A percentile compares a stretch with the other conserved stretches of the same genome.
These are phyloP conservation scores for Phytophthora vignae DNA, from an alignment of 352 stramenopile genomes.

Conservation along the genomic window DNA sequence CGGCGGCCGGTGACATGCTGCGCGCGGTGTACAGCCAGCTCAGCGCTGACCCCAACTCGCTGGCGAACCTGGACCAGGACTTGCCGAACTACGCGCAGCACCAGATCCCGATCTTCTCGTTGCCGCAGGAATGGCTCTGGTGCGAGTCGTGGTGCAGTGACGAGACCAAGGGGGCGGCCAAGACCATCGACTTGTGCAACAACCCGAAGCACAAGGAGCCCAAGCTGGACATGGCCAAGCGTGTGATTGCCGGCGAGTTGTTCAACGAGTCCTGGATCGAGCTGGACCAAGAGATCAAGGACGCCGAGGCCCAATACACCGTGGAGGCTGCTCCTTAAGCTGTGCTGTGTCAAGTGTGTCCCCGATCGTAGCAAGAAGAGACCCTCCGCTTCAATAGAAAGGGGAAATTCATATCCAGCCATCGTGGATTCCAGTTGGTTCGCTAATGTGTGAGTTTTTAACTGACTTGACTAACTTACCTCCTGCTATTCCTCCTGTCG, in stretches of 20 bases:
- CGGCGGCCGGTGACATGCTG: slow-evolving; percentile 96
- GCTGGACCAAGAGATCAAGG: slow-evolving; percentile 97
- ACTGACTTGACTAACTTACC: not conserved
- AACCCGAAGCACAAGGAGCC: slow-evolving; percentile 99
- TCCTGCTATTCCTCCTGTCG: slow-evolving; percentile 29
- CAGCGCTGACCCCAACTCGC: slow-evolving; percentile 97
- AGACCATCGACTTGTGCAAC: slow-evolving; percentile 99
- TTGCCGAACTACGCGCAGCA: slow-evolving; percentile 98
- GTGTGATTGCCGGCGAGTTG: slow-evolving; percentile 96
- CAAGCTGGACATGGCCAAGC: slow-evolving; percentile 99
- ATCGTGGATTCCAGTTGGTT: slow-evolving; percentile 24
- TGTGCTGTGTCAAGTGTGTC: slow-evolving; percentile 6
- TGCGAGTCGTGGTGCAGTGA: slow-evolving; percentile 99
- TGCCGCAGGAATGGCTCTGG: slow-evolving; percentile 99
- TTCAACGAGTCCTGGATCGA: slow-evolving; percentile 99
- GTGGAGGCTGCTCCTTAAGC: slow-evolving; percentile 22
- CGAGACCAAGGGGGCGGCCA: slow-evolving; percentile 96
- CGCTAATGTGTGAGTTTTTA: slow-evolving; percentile 13
- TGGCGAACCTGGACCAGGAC: slow-evolving; percentile 99
- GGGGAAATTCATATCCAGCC: slow-evolving; percentile 16
- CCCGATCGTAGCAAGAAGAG: slow-evolving; percentile 14
- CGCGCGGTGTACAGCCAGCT: slow-evolving; percentile 97
- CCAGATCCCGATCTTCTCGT: slow-evolving; percentile 97
- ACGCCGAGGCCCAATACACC: slow-evolving; percentile 50
- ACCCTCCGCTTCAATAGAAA: slow-evolving; percentile 17